Evolutionary conservation across 352 stramenopile species (phyloP), one percentile per base, ranked within the genome.

Genomic region (Phytopythium oedochilum): DNA sequence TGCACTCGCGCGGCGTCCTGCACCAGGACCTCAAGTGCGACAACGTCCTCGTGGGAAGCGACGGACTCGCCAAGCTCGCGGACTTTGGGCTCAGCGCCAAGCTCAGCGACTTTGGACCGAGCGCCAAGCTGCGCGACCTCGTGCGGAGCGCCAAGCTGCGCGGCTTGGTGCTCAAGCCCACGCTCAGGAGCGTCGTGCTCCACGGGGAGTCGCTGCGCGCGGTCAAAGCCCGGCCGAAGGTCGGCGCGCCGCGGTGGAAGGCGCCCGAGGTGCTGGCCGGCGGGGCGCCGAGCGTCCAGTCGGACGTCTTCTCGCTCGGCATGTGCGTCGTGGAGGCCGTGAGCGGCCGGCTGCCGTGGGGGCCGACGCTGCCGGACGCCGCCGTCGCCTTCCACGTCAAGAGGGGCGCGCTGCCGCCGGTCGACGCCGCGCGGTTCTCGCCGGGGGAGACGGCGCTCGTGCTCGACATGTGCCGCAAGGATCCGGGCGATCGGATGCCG

Each of bases 291-390:
- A 64, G 56, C 2, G 32, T 63, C 4, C 52, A 51, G 57, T 67
- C 67, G 7, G 67, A 75, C 43, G 35, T 72, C 0, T 75, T 60
- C 44, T 47, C 63, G 0, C 67, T 75, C 38, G 67, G 56, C 18
- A 72, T 75, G 67, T 75, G 67, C 47, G 60, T 72, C 28, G 29
- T 72, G 2, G 67, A 75, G 51, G 56, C 69, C 7, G 46, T 72
- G 18, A 70, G 46, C 28, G 59, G 67, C 8, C 53, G 53, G 5
- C 53, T 70, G 23, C 66, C 67, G 3, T 75, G 63, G 67, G 54
- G 58, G 1, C 38, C 28, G 20, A 25, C 35, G 14, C 15, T 70
- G 31, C 53, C 56, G 20, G 63, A 75, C 36, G 45, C 53, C 25
- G 60, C 67, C 1, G 60, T 75, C 25, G 60, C 56, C 26, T 71